phyloP scores from a whole-genome alignment of 2,329 filamentous ascomycete genomes.

The Trichoderma pleuroti region DNA sequence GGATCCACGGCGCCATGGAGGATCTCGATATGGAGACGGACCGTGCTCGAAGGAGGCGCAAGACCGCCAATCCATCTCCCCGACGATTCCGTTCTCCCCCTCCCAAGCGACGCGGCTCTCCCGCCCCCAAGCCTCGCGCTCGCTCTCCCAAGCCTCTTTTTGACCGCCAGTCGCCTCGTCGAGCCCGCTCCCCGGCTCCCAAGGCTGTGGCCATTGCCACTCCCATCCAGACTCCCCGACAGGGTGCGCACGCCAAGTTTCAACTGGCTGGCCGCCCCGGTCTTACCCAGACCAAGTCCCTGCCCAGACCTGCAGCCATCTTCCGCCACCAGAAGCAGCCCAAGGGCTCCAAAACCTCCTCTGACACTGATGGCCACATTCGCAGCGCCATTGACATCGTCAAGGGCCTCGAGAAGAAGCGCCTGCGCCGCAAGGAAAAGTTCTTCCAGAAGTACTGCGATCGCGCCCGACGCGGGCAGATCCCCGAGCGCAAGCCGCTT shows the following conservation, averaged over 20 bases:
- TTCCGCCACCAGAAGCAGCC: constrained; percentile 54
- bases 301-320: constrained; percentile 73
- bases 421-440: constrained; percentile 89
- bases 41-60: constrained; percentile 46
- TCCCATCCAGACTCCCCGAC: constrained; percentile 39
- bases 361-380: constrained; percentile 57
- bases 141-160: constrained; percentile 55
- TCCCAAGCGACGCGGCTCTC: constrained; percentile 32
- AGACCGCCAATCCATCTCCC: constrained; percentile 47
- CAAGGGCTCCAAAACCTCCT: constrained; percentile 35
- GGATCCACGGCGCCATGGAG: constrained; percentile 70
- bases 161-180: constrained; percentile 66
- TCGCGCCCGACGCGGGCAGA: constrained; percentile 68
- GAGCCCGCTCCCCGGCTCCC: constrained; percentile 68
- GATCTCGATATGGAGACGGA: constrained; percentile 59
- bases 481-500: constrained; percentile 61
- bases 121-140: constrained; percentile 45
- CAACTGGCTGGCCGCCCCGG: constrained; percentile 55
- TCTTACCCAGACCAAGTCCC: constrained; percentile 75
- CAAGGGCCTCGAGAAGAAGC: constrained; percentile 91
- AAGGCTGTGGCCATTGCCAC: constrained; percentile 33
- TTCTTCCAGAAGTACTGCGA: constrained; percentile 86
- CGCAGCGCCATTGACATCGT: constrained; percentile 97
- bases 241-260: constrained; percentile 37
- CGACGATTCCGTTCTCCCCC: constrained; percentile 45